Base-by-base conservation (phyloP, 2,329 filamentous ascomycete genomes). In the Neurospora sp. region DNA sequence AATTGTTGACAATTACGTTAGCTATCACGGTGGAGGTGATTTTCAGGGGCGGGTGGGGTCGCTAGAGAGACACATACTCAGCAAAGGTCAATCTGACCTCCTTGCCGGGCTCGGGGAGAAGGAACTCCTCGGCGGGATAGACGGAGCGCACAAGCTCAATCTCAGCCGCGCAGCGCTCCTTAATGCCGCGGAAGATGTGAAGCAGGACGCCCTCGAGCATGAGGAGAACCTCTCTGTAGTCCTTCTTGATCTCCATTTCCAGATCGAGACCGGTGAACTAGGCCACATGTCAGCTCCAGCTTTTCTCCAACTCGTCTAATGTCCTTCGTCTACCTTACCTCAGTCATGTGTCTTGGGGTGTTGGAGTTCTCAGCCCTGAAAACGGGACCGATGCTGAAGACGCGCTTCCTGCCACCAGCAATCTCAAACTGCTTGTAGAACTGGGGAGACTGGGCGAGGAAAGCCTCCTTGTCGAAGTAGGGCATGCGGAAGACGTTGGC, bases 371-470 rank as follows among this genome's bases (percentile, higher is more conserved):
- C 92, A n/a, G 92, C 92, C 72, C 92, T 86, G 84, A 95, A 96
- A 3, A 96, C 91, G 4, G 92, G 92, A 0, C 91, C 90, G 69
- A 93, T 89, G 52, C 92, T 89, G 81, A 89, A 92, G 67, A 96
- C 92, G 67, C 89, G 87, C 83, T 94, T 88, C 76, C 91, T 86
- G 33, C 91, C 89, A 71, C 91, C 90, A 1, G 91, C 91, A 79
- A 96, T 93, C 78, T 94, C 89, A 80, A 92, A 89, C 78, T 96
- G 92, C 84, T 96, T 96, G 82, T 95, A 94, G 75, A 96, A 91
- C 77, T 96, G 92, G 6, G 92, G 92, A 67, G 36, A 91, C 79
- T 94, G 92, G 6, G 92, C 92, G 23, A 96, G 84, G 78, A 84
- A 96, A 1, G 93, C 95, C 74, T 91, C 88, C 77, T 91, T 88